Evolutionary conservation across 148 eudicot genomes (phyloP).

Genomic region (Linanthus parryae): DNA sequence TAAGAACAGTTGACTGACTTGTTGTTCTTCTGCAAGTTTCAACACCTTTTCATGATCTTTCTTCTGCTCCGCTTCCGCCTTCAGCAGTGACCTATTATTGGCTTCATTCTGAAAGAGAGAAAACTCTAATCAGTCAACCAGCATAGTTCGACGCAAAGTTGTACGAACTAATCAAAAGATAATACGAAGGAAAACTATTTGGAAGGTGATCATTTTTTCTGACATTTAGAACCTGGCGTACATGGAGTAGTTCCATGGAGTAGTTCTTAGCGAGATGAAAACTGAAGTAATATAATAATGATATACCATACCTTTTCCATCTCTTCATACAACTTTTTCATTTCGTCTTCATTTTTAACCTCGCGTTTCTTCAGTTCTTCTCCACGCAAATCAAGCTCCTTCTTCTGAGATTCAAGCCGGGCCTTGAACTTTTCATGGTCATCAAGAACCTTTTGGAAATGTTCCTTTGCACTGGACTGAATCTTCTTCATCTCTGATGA

Average conservation of each 20-base stretch:
- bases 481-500: constrained; percentile 72
- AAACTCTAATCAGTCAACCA: too few relatives aligned
- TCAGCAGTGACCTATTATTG: constrained; percentile 55
- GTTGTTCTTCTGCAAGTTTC: constrained; percentile 79
- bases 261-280: too few relatives aligned
- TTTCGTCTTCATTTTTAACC: constrained; percentile 69
- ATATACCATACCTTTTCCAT: constrained; percentile 92
- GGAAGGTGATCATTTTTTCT: too few relatives aligned
- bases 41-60: constrained; percentile 74
- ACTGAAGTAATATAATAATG: too few relatives aligned
- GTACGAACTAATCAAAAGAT: too few relatives aligned
- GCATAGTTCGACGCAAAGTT: too few relatives aligned
- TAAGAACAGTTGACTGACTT: constrained; percentile 35
- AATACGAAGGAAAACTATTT: too few relatives aligned
- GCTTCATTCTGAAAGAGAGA: constrained; percentile 49
- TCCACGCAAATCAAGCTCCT: constrained; percentile 65
- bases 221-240: too few relatives aligned
- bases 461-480: constrained; percentile 67
- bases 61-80: constrained; percentile 63
- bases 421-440: constrained; percentile 80
- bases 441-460: constrained; percentile 70
- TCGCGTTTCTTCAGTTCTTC: constrained; percentile 85
- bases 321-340: constrained; percentile 71
- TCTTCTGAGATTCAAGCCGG: constrained; percentile 63
- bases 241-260: too few relatives aligned